Evolutionary conservation across 495 filamentous ascomycete species (phyloP).

Genomic region (Aspergillus steynii): DNA sequence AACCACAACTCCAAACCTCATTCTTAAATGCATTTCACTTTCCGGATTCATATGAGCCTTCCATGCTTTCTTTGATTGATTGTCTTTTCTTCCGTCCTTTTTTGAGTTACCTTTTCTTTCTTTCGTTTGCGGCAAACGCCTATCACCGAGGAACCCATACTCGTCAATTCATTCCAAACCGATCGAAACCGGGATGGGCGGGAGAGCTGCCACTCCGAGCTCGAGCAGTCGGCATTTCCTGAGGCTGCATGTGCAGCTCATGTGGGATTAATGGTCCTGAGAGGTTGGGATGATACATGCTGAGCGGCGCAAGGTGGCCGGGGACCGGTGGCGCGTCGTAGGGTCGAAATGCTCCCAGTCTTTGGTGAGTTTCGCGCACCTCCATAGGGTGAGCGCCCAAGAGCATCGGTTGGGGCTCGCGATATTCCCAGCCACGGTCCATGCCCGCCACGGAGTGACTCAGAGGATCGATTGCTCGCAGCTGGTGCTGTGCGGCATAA

Average conservation of each 20-base stretch:
- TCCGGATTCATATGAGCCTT: no score
- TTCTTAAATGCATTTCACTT: neutral
- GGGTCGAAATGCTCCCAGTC: slow-evolving; percentile 22
- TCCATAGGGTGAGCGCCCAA: slow-evolving; percentile 36
- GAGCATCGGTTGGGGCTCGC: slow-evolving; percentile 22
- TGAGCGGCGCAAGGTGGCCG: slow-evolving; percentile 22
- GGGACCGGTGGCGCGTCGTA: slow-evolving; percentile 15
- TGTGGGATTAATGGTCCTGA: slow-evolving; percentile 36
- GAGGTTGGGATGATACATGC: slow-evolving; percentile 34
- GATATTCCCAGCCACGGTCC: slow-evolving; percentile 22
- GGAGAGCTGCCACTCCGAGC: slow-evolving; percentile 59
- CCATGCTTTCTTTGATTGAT: neutral
- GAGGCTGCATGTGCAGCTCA: slow-evolving; percentile 18
- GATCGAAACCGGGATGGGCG: slow-evolving; percentile 29
- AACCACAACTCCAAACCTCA: neutral
- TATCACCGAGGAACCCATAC: neutral
- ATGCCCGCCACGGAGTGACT: slow-evolving; percentile 22
- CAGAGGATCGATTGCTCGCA: slow-evolving; percentile 21
- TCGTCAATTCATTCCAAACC: slow-evolving; percentile 21
- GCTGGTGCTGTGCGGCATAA: slow-evolving; percentile 15
- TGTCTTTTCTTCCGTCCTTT: neutral
- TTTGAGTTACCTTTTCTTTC: neutral
- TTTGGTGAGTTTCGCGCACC: slow-evolving; percentile 30
- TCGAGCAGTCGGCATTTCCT: slow-evolving; percentile 24
- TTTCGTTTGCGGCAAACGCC: neutral